A percentile compares a stretch with the other conserved stretches of the same genome.
These are phyloP conservation scores for Beta corolliflora DNA, from an alignment of 179 eudicot species.

Conservation along the genomic window DNA sequence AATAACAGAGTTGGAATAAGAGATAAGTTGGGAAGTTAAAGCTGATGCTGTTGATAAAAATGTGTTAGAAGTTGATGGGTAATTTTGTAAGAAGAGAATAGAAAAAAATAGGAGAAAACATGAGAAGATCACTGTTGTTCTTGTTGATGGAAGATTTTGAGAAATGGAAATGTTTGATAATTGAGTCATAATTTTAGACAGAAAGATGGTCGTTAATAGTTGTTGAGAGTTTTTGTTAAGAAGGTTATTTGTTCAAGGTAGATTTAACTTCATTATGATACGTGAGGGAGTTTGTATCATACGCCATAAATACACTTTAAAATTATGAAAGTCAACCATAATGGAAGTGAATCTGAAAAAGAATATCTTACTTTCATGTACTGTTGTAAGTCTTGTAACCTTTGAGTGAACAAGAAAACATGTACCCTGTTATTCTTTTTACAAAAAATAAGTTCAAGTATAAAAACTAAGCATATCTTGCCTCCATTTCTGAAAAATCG, in stretches of 20 bases:
- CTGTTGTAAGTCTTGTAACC: not conserved
- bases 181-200: conserved; percentile 1
- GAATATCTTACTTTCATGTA: not conserved
- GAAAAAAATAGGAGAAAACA: conserved; percentile 16
- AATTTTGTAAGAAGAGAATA: conserved; percentile 20
- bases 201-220: not conserved
- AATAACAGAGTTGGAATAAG: not conserved
- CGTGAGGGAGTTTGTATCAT: not conserved
- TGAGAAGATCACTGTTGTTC: conserved; percentile 1
- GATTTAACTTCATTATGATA: not conserved
- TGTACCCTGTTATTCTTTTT: not conserved
- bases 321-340: no score
- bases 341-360: not conserved
- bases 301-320: not conserved
- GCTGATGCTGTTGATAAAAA: not conserved
- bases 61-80: conserved; percentile 6
- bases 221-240: not conserved
- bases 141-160: conserved; percentile 19
- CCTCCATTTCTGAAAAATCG: no score
- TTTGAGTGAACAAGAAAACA: not conserved
- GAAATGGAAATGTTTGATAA: conserved; percentile 12
- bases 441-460: no score
- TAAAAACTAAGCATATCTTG: no score
- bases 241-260: not conserved
- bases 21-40: conserved; percentile 18